Percentiles rank a stretch among this genome's conserved stretches.
Conservation (phyloP, 2,329 filamentous ascomycete species). For the Aureobasidium musti region DNA sequence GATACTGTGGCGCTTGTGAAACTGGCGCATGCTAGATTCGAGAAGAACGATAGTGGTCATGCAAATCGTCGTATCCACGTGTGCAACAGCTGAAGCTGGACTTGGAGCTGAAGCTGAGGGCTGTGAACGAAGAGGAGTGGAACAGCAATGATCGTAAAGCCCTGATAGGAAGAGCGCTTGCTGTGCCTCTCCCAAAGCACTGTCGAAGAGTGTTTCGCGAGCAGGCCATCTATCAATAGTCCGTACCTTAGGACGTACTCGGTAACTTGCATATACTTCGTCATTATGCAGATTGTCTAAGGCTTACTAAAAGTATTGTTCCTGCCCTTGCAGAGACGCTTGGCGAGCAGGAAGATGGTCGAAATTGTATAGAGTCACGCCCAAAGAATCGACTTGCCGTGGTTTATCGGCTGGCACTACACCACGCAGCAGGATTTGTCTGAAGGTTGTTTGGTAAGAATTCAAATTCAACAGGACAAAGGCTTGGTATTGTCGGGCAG, state of each 20-base stretch:
- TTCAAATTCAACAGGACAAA: constrained; percentile 1
- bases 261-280: constrained; percentile 15
- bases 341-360: not conserved
- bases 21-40: constrained; percentile 24
- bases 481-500: not conserved
- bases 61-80: constrained; percentile 11
- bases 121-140: not conserved
- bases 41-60: constrained; percentile 3
- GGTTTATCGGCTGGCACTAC: not conserved
- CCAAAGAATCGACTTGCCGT: not conserved
- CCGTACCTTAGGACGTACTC: constrained; percentile 18
- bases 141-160: not conserved
- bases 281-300: constrained; percentile 18
- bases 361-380: not conserved
- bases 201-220: constrained; percentile 1
- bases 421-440: not conserved
- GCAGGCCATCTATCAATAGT: constrained; percentile 16
- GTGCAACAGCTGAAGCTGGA: not conserved
- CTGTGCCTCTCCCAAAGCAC: constrained; percentile 9
- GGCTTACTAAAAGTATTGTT: constrained; percentile 10
- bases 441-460: not conserved
- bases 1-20: constrained; percentile 27
- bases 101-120: constrained; percentile 7
- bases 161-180: not conserved
- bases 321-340: constrained; percentile 16